phyloP scores from a whole-genome alignment of 1,284 basidiomycete species.

The Cutaneotrichosporon mucoides region DNA sequence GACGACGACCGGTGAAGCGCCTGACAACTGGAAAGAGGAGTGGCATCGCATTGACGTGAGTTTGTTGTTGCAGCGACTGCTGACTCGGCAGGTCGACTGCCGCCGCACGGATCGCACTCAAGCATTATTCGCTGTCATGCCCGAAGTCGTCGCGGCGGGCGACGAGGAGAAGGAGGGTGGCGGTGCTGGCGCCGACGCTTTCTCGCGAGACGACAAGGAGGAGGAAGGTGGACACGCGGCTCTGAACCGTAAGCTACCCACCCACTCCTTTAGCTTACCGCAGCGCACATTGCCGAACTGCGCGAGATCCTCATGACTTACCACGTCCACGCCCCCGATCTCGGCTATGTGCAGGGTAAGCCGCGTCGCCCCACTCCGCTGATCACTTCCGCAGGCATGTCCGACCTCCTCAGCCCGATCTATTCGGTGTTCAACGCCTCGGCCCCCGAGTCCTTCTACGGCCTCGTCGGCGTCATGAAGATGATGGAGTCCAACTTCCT shows the following conservation, averaged over 20 bases:
- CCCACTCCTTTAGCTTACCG: neutral
- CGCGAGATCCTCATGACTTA: slow-evolving; percentile 77
- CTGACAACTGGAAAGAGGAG: slow-evolving; percentile 47
- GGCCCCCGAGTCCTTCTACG: slow-evolving; percentile 90
- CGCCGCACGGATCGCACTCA: slow-evolving; percentile 93
- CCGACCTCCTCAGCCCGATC: slow-evolving; percentile 87
- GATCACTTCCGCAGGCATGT: slow-evolving; percentile 73
- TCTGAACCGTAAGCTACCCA: slow-evolving; percentile 57
- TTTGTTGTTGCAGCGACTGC: neutral
- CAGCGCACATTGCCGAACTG: slow-evolving; percentile 47
- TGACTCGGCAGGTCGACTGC: slow-evolving; percentile 75
- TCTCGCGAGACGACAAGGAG: slow-evolving; percentile 52
- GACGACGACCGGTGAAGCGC: slow-evolving; percentile 30
- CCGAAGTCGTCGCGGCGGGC: slow-evolving; percentile 25
- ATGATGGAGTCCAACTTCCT: slow-evolving; percentile 94
- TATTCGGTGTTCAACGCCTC: slow-evolving; percentile 88
- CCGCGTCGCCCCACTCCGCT: neutral
- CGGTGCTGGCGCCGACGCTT: slow-evolving; percentile 24
- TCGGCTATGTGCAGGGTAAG: slow-evolving; percentile 55
- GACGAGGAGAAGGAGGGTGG: slow-evolving; percentile 41
- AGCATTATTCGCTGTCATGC: slow-evolving; percentile 67
- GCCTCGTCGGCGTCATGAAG: slow-evolving; percentile 90
- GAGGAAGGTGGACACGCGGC: slow-evolving; percentile 74
- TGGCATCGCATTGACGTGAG: slow-evolving; percentile 52
- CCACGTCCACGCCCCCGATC: slow-evolving; percentile 80